These are phyloP conservation scores for Stagonosporopsis chrysanthemi DNA, from an alignment of 2,329 filamentous ascomycete species.

Conservation along the genomic window DNA sequence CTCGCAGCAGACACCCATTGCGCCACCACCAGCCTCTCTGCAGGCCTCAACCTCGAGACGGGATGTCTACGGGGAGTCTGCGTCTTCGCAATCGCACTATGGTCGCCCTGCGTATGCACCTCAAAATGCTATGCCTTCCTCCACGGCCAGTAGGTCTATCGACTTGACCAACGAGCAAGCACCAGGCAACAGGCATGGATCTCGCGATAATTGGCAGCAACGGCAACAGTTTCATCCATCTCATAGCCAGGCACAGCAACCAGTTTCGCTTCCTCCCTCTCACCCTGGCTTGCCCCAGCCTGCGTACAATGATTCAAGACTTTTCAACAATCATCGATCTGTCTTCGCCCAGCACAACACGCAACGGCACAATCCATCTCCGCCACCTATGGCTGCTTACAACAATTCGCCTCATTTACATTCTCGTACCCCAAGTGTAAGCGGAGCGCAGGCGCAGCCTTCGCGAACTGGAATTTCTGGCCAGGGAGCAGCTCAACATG, in stretches of 20 bases:
- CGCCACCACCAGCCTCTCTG: constrained; percentile 38
- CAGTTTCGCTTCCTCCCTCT: constrained; percentile 35
- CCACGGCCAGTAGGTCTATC: constrained; percentile 36
- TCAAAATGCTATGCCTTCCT: constrained; percentile 33
- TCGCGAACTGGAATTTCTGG: constrained; percentile 36
- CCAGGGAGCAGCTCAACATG: constrained; percentile 30
- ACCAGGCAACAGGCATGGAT: constrained; percentile 24
- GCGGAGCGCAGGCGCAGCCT: constrained; percentile 34
- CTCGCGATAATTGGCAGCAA: constrained; percentile 42
- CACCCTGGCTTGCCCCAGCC: constrained; percentile 39
- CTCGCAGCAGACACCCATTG: constrained; percentile 43
- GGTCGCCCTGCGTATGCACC: constrained; percentile 37
- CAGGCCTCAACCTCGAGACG: constrained; percentile 37
- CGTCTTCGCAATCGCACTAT: constrained; percentile 36
- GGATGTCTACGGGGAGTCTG: constrained; percentile 35
- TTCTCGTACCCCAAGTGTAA: constrained; percentile 47
- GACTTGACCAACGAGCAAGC: constrained; percentile 44
- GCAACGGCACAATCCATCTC: constrained; percentile 44
- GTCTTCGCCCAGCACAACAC: constrained; percentile 45
- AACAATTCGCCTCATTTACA: constrained; percentile 45
- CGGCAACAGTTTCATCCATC: constrained; percentile 37
- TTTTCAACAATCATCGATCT: constrained; percentile 40
- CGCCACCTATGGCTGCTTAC: constrained; percentile 41
- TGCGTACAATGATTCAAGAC: constrained; percentile 29
- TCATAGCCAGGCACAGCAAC: constrained; percentile 39